phyloP scores from a whole-genome alignment of 352 stramenopile species.

The Globisporangium paddicum region DNA sequence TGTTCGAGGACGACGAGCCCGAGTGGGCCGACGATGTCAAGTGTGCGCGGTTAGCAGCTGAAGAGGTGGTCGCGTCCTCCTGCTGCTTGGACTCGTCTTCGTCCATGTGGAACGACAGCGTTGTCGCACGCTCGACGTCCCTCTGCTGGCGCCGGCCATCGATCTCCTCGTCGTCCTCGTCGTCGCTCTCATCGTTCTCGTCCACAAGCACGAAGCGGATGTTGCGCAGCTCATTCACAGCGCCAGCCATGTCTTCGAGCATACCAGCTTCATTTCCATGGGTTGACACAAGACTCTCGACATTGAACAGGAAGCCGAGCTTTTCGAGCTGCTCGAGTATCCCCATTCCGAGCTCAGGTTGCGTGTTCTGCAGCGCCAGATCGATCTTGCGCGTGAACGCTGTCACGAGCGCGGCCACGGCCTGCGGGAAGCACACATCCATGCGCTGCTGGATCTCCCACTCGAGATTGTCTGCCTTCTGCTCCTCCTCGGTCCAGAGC shows the following conservation, averaged over 20 bases:
- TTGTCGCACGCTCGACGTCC: slow-evolving; percentile 11
- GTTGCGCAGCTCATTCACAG: slow-evolving; percentile 75
- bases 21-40: slow-evolving; percentile 18
- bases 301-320: slow-evolving; percentile 78
- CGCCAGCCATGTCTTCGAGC: slow-evolving; percentile 85
- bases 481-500: slow-evolving; percentile 79
- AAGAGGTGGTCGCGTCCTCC: slow-evolving; percentile 2
- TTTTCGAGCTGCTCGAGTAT: slow-evolving; percentile 80
- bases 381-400: slow-evolving; percentile 80
- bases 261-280: slow-evolving; percentile 87
- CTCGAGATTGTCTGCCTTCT: slow-evolving; percentile 72
- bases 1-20: slow-evolving; percentile 24
- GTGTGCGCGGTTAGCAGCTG: neutral
- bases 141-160: slow-evolving; percentile 19
- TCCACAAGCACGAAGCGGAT: slow-evolving; percentile 79
- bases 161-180: slow-evolving; percentile 42
- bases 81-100: slow-evolving; percentile 73
- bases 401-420: slow-evolving; percentile 72
- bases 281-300: slow-evolving; percentile 82
- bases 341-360: slow-evolving; percentile 34
- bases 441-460: slow-evolving; percentile 79
- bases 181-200: slow-evolving; percentile 53
- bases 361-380: slow-evolving; percentile 54
- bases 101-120: slow-evolving; percentile 58
- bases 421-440: slow-evolving; percentile 82